Conservation (phyloP, 345 rosid species). For the Eutrema heterophyllum region DNA sequence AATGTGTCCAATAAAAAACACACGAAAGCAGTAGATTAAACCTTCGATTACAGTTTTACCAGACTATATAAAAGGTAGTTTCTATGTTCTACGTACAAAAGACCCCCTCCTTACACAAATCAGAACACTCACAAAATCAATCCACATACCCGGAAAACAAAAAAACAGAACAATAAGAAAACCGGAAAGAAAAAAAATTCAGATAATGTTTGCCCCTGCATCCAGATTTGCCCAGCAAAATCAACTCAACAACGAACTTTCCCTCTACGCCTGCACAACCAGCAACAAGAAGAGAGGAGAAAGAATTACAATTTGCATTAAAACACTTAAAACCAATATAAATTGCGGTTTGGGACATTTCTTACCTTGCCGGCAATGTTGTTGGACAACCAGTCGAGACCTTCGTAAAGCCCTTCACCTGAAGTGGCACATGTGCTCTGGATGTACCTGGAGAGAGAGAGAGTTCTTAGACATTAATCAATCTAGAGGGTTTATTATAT, state of each 20-base stretch:
- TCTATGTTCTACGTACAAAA: conserved; percentile 12
- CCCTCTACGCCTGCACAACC: background rate
- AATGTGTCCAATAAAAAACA: background rate
- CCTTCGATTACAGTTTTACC: background rate
- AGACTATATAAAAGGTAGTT: conserved; percentile 1
- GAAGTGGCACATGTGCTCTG: conserved; percentile 22
- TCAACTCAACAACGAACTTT: background rate
- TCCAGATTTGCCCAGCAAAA: conserved; percentile 11
- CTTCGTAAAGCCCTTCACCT: conserved; percentile 22
- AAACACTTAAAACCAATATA: background rate
- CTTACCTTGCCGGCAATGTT: conserved; percentile 8
- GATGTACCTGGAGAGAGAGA: background rate
- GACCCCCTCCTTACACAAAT: background rate
- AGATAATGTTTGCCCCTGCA: conserved; percentile 12
- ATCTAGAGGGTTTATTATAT: background rate
- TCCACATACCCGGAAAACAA: background rate
- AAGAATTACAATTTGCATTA: background rate
- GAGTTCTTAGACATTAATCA: background rate
- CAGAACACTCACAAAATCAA: background rate
- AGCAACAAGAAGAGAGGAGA: background rate
- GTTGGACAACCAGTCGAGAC: conserved; percentile 22
- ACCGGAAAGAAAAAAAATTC: background rate
- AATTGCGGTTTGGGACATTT: background rate
- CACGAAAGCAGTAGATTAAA: background rate
- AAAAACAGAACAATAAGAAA: background rate